phyloP scores from a whole-genome alignment of 495 filamentous ascomycete species.

The Aspergillus ostianus region DNA sequence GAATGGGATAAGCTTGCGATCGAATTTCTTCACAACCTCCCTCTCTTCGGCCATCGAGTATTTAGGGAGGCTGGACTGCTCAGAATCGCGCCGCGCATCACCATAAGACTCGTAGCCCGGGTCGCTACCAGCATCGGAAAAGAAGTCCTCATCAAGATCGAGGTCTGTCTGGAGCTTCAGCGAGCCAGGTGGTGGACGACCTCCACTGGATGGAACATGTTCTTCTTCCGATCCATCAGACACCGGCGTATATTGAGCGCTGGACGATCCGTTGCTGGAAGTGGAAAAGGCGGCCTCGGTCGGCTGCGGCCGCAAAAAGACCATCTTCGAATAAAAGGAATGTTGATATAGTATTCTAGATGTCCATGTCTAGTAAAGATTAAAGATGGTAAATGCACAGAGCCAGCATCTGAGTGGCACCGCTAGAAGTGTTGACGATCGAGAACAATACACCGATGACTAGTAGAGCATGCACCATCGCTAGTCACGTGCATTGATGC shows the following conservation, averaged over 20 bases:
- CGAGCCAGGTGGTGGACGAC: constrained; percentile 19
- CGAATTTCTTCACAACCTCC: constrained; percentile 69
- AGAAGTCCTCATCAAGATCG: constrained; percentile 13
- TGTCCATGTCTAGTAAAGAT: not conserved
- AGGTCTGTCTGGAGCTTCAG: constrained; percentile 42
- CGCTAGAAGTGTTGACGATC: not conserved
- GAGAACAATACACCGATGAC: too few relatives aligned
- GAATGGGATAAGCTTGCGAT: constrained; percentile 73
- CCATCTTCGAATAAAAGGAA: constrained; percentile 19
- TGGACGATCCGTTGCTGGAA: constrained; percentile 31
- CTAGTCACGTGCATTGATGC: not conserved
- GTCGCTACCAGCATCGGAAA: constrained; percentile 19
- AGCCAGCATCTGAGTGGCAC: not conserved
- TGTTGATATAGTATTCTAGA: not conserved
- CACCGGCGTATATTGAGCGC: constrained; percentile 35
- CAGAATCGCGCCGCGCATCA: constrained; percentile 26
- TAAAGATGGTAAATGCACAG: not conserved
- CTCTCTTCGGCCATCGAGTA: constrained; percentile 77
- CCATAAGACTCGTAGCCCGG: constrained; percentile 32
- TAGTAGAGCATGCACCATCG: not conserved
- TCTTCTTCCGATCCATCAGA: constrained; percentile 37
- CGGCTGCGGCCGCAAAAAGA: constrained; percentile 24
- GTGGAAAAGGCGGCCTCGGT: constrained; percentile 26
- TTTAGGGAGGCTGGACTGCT: constrained; percentile 15
- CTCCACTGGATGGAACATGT: constrained; percentile 16